Base-by-base conservation (phyloP, 805 yeast genomes). In the Nakazawaea sp. region DNA sequence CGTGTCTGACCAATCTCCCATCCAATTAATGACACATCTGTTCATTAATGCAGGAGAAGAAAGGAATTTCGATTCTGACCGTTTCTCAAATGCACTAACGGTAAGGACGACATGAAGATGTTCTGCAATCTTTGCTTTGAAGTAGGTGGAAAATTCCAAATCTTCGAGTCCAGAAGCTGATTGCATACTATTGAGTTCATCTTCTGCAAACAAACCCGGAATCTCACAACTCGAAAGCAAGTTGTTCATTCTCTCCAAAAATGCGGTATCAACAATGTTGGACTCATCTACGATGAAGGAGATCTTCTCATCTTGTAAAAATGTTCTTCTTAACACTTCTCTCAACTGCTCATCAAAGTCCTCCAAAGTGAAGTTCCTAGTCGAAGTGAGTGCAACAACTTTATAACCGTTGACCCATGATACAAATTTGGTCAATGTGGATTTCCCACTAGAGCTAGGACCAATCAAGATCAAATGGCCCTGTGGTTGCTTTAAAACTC, bases 381-480 rank as follows among this genome's bases (percentile, higher is more conserved):
- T 67, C 0, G 82, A 81, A 27, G 61, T 62, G 25, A 90, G 64
- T 43, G 78, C 84, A 15, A 68, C 59, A 0, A 78, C 66, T 19
- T 64, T 69, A 15, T 85, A 51, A 0, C 96, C 96, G 53, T 84
- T 83, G 60, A 88, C 74, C 97, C 97, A 90, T 0, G 95, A 77
- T 4, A 85, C 96, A 66, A 90, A 90, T 43, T 77, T 72, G 0
- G 83, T 66, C 37, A 88, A 50, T 0, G 89, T 79, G 0, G 86
- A 70, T 53, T 84, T 85, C 1, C 97, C 97, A 46, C 88, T 75
- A 1, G 94, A 73, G 37, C 86, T 71, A 1, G 85, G 75, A 0
- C 97, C 97, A 16, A 85, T 81, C 27, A 90, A 53, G 45, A 90
- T 84, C 66, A 85, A 56, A 55, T 90, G 97, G 0, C 97, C 97